Conservation (phyloP, 306 rosid genomes). For the Trifolium subterraneum region DNA sequence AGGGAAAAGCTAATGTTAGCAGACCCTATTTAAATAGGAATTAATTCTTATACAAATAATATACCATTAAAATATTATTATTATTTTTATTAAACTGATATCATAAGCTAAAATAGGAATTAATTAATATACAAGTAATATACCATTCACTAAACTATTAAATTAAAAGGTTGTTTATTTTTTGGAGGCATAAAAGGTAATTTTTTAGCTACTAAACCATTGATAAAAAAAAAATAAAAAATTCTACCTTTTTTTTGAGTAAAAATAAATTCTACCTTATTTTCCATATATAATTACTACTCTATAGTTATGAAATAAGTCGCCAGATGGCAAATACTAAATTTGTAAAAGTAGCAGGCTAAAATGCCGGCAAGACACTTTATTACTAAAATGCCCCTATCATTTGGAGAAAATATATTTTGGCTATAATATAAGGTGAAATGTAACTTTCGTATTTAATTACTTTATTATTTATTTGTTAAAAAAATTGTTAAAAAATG, state of each 20-base stretch:
- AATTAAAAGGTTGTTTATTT: no score
- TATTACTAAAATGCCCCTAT: constrained; percentile 27
- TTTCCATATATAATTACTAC: no score
- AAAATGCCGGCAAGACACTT: constrained; percentile 4
- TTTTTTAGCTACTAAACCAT: no score
- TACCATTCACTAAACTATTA: no score
- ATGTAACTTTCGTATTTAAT: constrained; percentile 3
- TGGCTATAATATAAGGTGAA: neutral
- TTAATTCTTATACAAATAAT: neutral
- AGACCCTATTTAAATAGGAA: no score
- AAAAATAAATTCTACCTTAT: no score
- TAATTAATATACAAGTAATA: neutral
- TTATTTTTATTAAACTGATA: neutral
- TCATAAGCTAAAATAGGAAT: neutral
- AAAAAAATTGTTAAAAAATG: neutral
- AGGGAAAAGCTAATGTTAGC: no score
- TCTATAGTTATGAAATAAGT: no score
- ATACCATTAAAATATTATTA: neutral
- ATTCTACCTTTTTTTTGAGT: no score
- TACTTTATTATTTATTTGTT: neutral
- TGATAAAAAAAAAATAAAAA: no score
- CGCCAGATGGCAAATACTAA: no score
- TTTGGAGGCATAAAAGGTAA: no score
- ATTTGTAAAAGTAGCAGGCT: neutral
- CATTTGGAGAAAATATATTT: neutral